Conservation (phyloP, 176 grass and related monocot genomes). For the Areca catechu region DNA sequence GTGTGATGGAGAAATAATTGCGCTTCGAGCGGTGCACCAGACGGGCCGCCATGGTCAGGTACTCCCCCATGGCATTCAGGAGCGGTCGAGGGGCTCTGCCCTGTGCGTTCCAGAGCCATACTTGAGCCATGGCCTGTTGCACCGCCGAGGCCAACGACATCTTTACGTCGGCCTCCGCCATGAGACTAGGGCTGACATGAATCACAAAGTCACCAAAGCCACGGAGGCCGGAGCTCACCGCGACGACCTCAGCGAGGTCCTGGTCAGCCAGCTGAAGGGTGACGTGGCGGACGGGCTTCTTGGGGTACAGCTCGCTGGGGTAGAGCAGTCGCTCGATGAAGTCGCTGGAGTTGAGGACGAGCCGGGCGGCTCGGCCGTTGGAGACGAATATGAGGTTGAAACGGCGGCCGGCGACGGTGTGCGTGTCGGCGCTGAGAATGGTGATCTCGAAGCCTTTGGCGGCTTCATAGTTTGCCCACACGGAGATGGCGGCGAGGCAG, state of each 20-base stretch:
- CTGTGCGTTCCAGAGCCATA: no score
- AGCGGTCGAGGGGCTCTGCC: no score
- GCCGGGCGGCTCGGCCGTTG: slow-evolving; percentile 14
- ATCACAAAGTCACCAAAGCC: slow-evolving; percentile 30
- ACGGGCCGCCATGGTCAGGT: no score
- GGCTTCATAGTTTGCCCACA: no score
- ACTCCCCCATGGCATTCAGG: no score
- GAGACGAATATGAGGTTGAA: slow-evolving; percentile 7
- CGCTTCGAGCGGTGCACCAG: no score
- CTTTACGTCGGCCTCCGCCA: slow-evolving; percentile 3
- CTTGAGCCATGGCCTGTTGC: not conserved
- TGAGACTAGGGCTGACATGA: slow-evolving; percentile 31
- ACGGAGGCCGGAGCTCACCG: not conserved
- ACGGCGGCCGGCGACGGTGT: no score
- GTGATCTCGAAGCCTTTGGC: no score
- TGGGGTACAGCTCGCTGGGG: slow-evolving; percentile 10
- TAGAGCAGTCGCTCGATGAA: slow-evolving; percentile 17
- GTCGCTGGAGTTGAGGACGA: slow-evolving; percentile 14
- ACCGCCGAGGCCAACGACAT: slow-evolving; percentile 24
- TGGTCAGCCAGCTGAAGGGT: slow-evolving; percentile 30
- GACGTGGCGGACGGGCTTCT: slow-evolving; percentile 34
- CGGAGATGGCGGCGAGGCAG: no score
- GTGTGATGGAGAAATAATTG: no score
- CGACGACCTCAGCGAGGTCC: slow-evolving; percentile 29
- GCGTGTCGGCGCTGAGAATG: no score